A percentile compares a stretch with the other conserved stretches of the same genome.
Evolutionary conservation across 2,329 filamentous ascomycete species (phyloP).

Genomic region (Ambrosiella xylebori): DNA sequence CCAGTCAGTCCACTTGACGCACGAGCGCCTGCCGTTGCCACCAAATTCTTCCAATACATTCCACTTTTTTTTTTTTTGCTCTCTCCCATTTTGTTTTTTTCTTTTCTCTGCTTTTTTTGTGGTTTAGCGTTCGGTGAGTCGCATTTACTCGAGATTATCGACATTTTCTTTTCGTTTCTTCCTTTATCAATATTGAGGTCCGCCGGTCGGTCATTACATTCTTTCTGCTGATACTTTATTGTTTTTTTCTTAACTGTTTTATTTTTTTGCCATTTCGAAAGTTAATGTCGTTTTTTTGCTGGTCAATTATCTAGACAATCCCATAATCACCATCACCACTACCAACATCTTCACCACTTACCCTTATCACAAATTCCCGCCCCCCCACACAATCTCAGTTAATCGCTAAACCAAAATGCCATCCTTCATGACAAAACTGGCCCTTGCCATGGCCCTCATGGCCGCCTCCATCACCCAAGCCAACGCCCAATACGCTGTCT

Average conservation of each 20-base stretch:
- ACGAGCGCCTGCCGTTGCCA: not conserved
- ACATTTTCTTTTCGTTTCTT: slow-evolving; percentile 8
- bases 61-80: slow-evolving; percentile 7
- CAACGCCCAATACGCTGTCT: slow-evolving; percentile 6
- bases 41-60: not conserved
- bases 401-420: no score
- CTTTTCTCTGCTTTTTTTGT: not conserved
- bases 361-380: not conserved
- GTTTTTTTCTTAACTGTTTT: slow-evolving; percentile 3
- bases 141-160: not conserved
- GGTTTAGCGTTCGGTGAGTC: not conserved
- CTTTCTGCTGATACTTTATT: not conserved
- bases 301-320: not conserved
- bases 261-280: slow-evolving; percentile 2
- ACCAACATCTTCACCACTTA: not conserved
- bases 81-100: slow-evolving; percentile 3
- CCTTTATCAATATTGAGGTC: not conserved
- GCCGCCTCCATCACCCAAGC: slow-evolving; percentile 11
- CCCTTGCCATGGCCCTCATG: slow-evolving; percentile 11
- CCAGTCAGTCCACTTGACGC: not conserved
- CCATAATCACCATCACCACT: not conserved
- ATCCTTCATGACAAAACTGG: slow-evolving; percentile 6
- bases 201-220: slow-evolving; percentile 9
- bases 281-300: not conserved
- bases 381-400: no score